Evolutionary conservation across 257 asterid species (phyloP).

Genomic region (Haberlea rhodopensis): DNA sequence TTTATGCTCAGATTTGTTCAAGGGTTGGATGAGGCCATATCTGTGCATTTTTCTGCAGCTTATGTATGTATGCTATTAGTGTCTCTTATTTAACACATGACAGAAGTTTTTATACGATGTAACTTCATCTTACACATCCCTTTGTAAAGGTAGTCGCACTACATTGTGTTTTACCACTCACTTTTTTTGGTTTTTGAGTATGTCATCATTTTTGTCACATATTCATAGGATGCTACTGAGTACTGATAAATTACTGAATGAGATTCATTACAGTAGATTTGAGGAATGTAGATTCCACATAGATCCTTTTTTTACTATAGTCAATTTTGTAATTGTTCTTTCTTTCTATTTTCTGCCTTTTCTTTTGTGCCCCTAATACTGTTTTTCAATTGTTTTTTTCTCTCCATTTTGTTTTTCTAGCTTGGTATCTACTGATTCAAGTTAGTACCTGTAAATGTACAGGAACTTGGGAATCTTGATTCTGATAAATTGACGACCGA

Average conservation of each 20-base stretch:
- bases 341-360: neutral
- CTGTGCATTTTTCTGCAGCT: slow-evolving; percentile 53
- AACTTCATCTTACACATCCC: neutral
- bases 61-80: slow-evolving; percentile 54
- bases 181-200: slow-evolving; percentile 10
- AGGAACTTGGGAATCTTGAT: slow-evolving; percentile 54
- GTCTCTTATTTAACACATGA: slow-evolving; percentile 21
- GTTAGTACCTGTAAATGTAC: slow-evolving; percentile 28
- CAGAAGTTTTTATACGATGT: neutral
- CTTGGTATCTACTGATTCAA: slow-evolving; percentile 26
- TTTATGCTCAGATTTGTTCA: slow-evolving; percentile 60
- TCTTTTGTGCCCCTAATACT: neutral
- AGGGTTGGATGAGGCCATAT: slow-evolving; percentile 63
- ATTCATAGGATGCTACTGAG: slow-evolving; percentile 4
- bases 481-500: slow-evolving; percentile 43
- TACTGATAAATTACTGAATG: neutral
- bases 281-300: slow-evolving; percentile 8
- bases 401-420: slow-evolving; percentile 18
- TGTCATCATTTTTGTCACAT: neutral
- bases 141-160: slow-evolving; percentile 5
- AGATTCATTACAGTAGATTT: slow-evolving; percentile 12
- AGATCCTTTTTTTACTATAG: slow-evolving; percentile 2
- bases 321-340: neutral
- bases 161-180: slow-evolving; percentile 13
- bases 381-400: neutral